Conservation (phyloP, 1,139 yeast genomes). For the Suhomyces chickasaworum region DNA sequence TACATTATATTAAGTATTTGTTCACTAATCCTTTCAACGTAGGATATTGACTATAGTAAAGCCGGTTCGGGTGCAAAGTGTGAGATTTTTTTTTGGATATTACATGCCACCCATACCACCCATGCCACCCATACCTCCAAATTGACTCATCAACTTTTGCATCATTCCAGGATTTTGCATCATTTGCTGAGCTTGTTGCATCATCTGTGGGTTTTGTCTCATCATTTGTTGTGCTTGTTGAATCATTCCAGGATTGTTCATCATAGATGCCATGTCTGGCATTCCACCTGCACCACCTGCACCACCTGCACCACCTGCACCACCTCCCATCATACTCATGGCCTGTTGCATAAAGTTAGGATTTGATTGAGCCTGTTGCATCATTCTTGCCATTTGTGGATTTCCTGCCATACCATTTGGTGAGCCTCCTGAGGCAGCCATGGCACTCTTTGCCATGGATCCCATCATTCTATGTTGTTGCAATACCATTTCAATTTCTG, state of each 20-base stretch:
- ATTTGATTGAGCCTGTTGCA: constrained; percentile 50
- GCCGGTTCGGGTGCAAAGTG: not conserved
- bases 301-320: constrained; percentile 26
- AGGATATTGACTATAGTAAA: not conserved
- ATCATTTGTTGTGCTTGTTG: constrained; percentile 54
- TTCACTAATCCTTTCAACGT: not conserved
- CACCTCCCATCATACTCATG: constrained; percentile 41
- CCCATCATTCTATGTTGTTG: constrained; percentile 96
- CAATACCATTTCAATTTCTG: constrained; percentile 91
- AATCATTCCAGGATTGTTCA: constrained; percentile 40
- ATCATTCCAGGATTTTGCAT: constrained; percentile 68
- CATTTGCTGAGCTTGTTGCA: constrained; percentile 60
- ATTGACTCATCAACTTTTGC: constrained; percentile 79
- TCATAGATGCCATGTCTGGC: constrained; percentile 38
- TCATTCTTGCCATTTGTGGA: constrained; percentile 25
- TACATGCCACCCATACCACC: constrained; percentile 21
- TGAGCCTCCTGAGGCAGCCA: constrained; percentile 46
- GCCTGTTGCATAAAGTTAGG: constrained; percentile 54
- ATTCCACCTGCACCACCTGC: constrained; percentile 42
- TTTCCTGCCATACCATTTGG: constrained; percentile 26
- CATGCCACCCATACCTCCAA: constrained; percentile 51
- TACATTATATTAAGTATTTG: not conserved
- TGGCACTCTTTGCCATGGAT: constrained; percentile 79
- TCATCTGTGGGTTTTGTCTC: constrained; percentile 58
- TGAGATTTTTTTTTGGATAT: not conserved